phyloP scores from a whole-genome alignment of 345 rosid species.

The Combretum micranthum region DNA sequence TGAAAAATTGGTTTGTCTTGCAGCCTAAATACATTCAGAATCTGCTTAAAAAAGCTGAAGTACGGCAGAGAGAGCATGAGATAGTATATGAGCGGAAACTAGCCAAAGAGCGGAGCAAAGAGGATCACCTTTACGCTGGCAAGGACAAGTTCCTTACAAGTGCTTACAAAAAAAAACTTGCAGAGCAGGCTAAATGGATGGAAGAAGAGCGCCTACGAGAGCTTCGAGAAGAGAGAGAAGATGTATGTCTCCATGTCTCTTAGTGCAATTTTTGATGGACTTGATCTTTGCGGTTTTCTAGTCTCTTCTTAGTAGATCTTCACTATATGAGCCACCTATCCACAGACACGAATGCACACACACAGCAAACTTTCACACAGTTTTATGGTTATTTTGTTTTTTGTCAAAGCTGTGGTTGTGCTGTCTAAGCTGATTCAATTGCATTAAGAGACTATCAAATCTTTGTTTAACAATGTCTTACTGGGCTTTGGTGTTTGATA shows the following conservation, averaged over 20 bases:
- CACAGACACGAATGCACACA: no score
- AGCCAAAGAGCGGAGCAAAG: constrained; percentile 76
- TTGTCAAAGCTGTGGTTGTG: no score
- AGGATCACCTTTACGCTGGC: constrained; percentile 77
- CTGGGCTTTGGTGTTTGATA: no score
- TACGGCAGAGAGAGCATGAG: constrained; percentile 67
- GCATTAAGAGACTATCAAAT: no score
- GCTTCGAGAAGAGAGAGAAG: constrained; percentile 78
- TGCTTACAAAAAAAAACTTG: constrained; percentile 80
- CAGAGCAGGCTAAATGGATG: constrained; percentile 74
- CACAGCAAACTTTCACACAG: no score
- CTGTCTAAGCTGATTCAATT: no score
- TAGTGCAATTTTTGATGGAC: no score
- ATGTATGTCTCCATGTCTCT: constrained; percentile 40
- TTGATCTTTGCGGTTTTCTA: no score
- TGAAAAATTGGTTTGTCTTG: constrained; percentile 5
- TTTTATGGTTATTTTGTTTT: no score
- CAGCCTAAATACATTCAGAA: constrained; percentile 74
- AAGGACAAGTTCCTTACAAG: constrained; percentile 80
- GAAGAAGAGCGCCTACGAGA: constrained; percentile 66
- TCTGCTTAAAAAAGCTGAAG: constrained; percentile 60
- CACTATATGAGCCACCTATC: no score
- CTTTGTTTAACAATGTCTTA: no score
- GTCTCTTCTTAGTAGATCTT: no score
- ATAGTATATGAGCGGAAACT: constrained; percentile 72